These are phyloP conservation scores for Cryptococcus sp. DNA, from an alignment of 1,284 basidiomycete species.

Conservation along the genomic window DNA sequence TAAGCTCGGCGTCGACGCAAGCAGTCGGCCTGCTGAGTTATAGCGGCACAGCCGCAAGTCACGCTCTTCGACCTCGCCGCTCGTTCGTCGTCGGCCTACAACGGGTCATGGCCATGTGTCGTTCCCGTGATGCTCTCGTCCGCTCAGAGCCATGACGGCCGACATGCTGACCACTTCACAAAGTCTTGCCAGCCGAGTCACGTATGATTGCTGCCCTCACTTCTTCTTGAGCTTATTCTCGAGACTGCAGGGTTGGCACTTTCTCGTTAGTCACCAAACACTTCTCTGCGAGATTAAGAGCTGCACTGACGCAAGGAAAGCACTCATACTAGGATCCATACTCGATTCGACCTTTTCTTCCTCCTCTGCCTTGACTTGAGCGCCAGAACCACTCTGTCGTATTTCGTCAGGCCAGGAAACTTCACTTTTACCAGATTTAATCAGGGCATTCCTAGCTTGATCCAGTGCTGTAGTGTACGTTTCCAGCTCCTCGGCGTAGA, in stretches of 20 bases:
- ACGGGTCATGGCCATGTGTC: too few relatives aligned
- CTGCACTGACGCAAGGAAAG: conserved; percentile 38
- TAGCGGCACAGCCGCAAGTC: too few relatives aligned
- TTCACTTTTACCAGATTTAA: conserved; percentile 58
- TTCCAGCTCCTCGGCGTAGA: conserved; percentile 75
- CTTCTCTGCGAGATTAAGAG: background rate
- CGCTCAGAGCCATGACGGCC: too few relatives aligned
- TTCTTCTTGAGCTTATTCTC: conserved; percentile 39
- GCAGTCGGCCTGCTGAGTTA: too few relatives aligned
- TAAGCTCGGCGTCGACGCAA: too few relatives aligned
- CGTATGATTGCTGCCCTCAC: background rate
- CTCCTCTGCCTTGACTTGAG: conserved; percentile 17
- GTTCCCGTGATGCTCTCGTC: too few relatives aligned
- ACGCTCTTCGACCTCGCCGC: too few relatives aligned
- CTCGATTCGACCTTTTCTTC: conserved; percentile 13
- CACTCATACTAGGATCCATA: conserved; percentile 37
- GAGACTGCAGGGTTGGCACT: conserved; percentile 17
- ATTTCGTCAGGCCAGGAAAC: conserved; percentile 65
- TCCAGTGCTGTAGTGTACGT: conserved; percentile 64
- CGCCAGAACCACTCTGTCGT: conserved; percentile 11
- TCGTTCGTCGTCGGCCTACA: too few relatives aligned
- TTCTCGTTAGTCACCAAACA: background rate
- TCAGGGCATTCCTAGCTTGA: conserved; percentile 60
- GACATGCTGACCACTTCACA: too few relatives aligned
- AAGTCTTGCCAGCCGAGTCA: background rate